Percentiles rank a stretch among this genome's conserved stretches.
Conservation (phyloP, 2,329 filamentous ascomycete species). For the Dothideomycetes sp. region DNA sequence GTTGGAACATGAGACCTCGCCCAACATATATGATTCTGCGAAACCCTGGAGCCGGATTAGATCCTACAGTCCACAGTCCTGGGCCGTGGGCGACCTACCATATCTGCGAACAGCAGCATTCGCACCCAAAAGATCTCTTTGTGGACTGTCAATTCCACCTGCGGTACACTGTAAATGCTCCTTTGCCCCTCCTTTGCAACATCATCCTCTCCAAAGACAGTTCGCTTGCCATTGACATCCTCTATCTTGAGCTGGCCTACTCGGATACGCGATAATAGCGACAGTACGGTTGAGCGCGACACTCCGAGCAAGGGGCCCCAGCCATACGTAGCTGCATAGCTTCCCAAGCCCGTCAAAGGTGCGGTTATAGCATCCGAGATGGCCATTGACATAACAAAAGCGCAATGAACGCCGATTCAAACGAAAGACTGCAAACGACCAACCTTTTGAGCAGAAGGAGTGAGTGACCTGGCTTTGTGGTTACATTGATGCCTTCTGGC, state of each 20-base stretch:
- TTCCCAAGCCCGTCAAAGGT: slow-evolving; percentile 28
- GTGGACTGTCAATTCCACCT: slow-evolving; percentile 48
- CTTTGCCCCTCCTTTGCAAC: slow-evolving; percentile 19
- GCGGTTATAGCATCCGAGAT: slow-evolving; percentile 25
- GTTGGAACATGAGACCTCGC: slow-evolving; percentile 56
- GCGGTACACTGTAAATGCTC: slow-evolving; percentile 26
- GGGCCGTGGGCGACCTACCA: slow-evolving; percentile 37
- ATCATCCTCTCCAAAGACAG: slow-evolving; percentile 28
- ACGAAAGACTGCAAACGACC: slow-evolving; percentile 1
- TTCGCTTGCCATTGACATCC: slow-evolving; percentile 32
- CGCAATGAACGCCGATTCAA: neutral
- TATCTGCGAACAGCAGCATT: slow-evolving; percentile 58
- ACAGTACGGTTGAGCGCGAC: slow-evolving; percentile 34
- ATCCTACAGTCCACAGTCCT: neutral
- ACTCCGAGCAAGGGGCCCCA: slow-evolving; percentile 37
- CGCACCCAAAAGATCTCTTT: slow-evolving; percentile 62
- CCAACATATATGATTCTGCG: slow-evolving; percentile 62
- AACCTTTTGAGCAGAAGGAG: slow-evolving; percentile 5
- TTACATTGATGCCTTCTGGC: neutral
- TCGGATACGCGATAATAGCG: slow-evolving; percentile 34
- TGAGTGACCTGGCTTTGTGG: slow-evolving; percentile 3
- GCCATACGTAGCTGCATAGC: slow-evolving; percentile 32
- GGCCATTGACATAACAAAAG: slow-evolving; percentile 12
- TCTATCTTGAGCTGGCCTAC: slow-evolving; percentile 34
- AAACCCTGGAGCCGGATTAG: slow-evolving; percentile 37